A percentile compares a stretch with the other conserved stretches of the same genome.
Evolutionary conservation across 148 eudicot species (phyloP).

Genomic region (Dianthus caryophyllus): DNA sequence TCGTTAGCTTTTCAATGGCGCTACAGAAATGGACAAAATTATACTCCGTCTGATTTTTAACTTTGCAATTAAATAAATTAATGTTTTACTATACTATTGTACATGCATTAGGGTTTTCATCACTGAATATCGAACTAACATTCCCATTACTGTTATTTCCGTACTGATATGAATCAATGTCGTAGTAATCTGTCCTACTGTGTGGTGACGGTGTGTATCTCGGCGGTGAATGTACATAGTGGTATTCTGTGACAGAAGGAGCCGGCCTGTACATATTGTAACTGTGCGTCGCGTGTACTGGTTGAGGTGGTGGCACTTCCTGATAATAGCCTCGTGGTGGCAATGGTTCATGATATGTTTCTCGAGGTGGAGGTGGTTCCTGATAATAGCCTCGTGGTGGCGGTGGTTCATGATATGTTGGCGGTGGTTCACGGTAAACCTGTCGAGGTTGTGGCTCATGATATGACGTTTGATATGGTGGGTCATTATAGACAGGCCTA

Average conservation of each 20-base stretch:
- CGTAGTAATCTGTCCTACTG: slow-evolving; percentile 29
- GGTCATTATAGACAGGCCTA: slow-evolving; percentile 22
- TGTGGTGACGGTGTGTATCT: slow-evolving; percentile 32
- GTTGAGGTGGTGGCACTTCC: slow-evolving; percentile 33
- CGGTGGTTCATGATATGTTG: slow-evolving; percentile 17
- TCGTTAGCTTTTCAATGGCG: slow-evolving; percentile 23
- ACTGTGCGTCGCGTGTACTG: slow-evolving; percentile 47
- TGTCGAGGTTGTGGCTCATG: slow-evolving; percentile 14
- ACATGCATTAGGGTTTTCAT: slow-evolving; percentile 97
- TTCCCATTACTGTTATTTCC: slow-evolving; percentile 41
- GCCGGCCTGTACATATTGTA: slow-evolving; percentile 60
- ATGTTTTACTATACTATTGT: slow-evolving; percentile 44
- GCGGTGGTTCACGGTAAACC: slow-evolving; percentile 11
- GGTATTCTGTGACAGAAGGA: slow-evolving; percentile 47
- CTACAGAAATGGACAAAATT: slow-evolving; percentile 21
- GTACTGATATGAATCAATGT: slow-evolving; percentile 28
- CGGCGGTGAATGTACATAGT: slow-evolving; percentile 44
- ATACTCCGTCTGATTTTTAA: slow-evolving; percentile 1
- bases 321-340: slow-evolving; percentile 12
- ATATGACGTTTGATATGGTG: neutral
- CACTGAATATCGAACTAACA: slow-evolving; percentile 70
- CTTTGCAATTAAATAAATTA: slow-evolving; percentile 1
- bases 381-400: slow-evolving; percentile 16
- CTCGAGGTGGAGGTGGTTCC: slow-evolving; percentile 20
- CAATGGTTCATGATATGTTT: slow-evolving; percentile 17